Percentiles rank a stretch among this genome's conserved stretches.
phyloP scores from a whole-genome alignment of 176 grass and related monocot species.

The Rhynchospora breviuscula region DNA sequence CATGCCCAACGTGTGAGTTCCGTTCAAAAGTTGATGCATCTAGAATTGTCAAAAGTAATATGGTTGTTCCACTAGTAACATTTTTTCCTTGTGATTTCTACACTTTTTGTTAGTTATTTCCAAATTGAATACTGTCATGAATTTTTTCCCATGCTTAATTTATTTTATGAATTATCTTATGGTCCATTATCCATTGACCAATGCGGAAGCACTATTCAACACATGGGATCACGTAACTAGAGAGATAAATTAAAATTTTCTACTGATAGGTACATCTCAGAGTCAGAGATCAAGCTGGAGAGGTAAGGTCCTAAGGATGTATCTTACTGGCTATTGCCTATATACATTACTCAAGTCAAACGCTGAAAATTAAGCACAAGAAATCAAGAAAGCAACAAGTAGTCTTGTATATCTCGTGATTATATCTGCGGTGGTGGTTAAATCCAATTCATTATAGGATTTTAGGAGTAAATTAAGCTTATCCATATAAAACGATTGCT shows the following conservation, averaged over 20 bases:
- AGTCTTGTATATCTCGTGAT: slow-evolving; percentile 4
- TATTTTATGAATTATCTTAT: neutral
- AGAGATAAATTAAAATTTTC: neutral
- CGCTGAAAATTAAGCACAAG: neutral
- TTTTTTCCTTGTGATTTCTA: neutral
- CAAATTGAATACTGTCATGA: neutral
- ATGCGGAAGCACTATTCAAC: neutral
- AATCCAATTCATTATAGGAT: neutral
- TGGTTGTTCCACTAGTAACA: neutral
- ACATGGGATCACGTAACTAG: neutral
- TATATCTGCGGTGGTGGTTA: too few relatives aligned
- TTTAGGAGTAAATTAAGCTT: neutral
- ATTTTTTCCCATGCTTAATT: too few relatives aligned
- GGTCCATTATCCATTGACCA: neutral
- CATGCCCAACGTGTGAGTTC: neutral
- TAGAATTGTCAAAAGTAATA: neutral
- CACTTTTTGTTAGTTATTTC: neutral
- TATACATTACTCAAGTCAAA: neutral
- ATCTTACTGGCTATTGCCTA: neutral
- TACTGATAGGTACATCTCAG: neutral
- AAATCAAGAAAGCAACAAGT: neutral
- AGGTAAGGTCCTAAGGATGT: neutral
- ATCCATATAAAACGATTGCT: neutral
- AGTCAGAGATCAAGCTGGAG: neutral
- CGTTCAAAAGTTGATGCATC: neutral